Evolutionary conservation across 495 filamentous ascomycete genomes (phyloP).

Genomic region (Podospora tetraspora): DNA sequence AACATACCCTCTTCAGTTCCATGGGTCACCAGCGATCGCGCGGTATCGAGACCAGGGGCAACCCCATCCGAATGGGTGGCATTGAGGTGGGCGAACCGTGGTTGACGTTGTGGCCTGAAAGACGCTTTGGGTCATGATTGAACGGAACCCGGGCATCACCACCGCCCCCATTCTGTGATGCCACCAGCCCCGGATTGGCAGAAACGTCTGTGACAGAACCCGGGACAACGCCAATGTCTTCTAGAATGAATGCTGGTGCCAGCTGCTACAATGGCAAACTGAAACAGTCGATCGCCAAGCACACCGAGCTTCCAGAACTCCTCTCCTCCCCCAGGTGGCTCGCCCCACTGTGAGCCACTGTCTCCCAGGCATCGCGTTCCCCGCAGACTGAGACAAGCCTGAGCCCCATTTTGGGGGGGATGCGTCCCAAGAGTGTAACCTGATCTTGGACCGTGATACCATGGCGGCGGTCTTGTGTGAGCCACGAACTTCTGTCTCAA

Average conservation of each 20-base stretch:
- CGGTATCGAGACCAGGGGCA: background rate
- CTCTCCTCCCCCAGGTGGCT: background rate
- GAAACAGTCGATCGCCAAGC: background rate
- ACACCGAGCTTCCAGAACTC: background rate
- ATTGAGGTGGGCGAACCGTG: background rate
- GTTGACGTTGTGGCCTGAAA: background rate
- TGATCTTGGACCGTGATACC: background rate
- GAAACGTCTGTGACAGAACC: background rate
- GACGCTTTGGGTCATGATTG: background rate
- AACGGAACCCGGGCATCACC: background rate
- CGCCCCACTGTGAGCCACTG: background rate
- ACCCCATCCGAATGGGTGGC: background rate
- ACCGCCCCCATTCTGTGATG: background rate
- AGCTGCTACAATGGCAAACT: background rate
- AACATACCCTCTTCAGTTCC: background rate
- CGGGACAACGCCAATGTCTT: background rate
- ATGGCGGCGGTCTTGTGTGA: background rate
- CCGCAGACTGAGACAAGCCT: background rate
- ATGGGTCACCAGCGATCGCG: background rate
- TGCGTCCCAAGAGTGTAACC: background rate
- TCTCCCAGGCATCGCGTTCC: background rate
- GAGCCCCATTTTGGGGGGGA: background rate
- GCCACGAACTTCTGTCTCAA: background rate
- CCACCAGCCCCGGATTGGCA: background rate
- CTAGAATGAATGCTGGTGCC: background rate